Percentiles rank a stretch among this genome's conserved stretches.
These are phyloP conservation scores for Metschnikowia kofuensis DNA, from an alignment of 805 yeast genomes.

Conservation along the genomic window DNA sequence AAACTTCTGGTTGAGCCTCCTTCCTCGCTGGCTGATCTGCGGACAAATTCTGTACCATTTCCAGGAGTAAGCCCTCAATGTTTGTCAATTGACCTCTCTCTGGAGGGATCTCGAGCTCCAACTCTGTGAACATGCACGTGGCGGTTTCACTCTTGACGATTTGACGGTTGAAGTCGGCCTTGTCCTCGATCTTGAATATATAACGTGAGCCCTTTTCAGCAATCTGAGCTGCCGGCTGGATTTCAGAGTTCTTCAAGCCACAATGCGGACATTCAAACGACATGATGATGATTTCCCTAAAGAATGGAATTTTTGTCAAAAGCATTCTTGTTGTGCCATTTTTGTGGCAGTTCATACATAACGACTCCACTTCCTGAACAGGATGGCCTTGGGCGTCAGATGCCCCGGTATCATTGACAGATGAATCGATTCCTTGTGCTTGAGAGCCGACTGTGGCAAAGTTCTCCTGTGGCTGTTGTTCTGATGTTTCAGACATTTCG, in stretches of 20 bases:
- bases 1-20: slow-evolving; percentile 67
- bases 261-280: slow-evolving; percentile 96
- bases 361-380: slow-evolving; percentile 90
- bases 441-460: slow-evolving; percentile 29
- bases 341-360: slow-evolving; percentile 94
- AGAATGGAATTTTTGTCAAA: slow-evolving; percentile 86
- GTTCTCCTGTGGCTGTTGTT: slow-evolving; percentile 9
- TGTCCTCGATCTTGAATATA: slow-evolving; percentile 61
- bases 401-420: slow-evolving; percentile 59
- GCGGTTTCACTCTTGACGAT: slow-evolving; percentile 90
- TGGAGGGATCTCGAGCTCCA: slow-evolving; percentile 93
- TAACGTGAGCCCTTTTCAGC: slow-evolving; percentile 85
- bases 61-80: slow-evolving; percentile 82
- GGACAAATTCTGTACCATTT: slow-evolving; percentile 77
- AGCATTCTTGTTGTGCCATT: slow-evolving; percentile 81
- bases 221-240: slow-evolving; percentile 92
- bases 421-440: slow-evolving; percentile 38
- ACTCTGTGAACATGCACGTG: slow-evolving; percentile 70
- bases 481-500: slow-evolving; percentile 8
- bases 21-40: slow-evolving; percentile 81
- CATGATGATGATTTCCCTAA: slow-evolving; percentile 88
- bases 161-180: slow-evolving; percentile 81
- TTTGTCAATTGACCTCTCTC: slow-evolving; percentile 91
- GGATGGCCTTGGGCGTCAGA: slow-evolving; percentile 91
- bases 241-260: slow-evolving; percentile 83